These are phyloP conservation scores for Colletotrichum cuscutae DNA, from an alignment of 2,329 filamentous ascomycete genomes.

Conservation along the genomic window DNA sequence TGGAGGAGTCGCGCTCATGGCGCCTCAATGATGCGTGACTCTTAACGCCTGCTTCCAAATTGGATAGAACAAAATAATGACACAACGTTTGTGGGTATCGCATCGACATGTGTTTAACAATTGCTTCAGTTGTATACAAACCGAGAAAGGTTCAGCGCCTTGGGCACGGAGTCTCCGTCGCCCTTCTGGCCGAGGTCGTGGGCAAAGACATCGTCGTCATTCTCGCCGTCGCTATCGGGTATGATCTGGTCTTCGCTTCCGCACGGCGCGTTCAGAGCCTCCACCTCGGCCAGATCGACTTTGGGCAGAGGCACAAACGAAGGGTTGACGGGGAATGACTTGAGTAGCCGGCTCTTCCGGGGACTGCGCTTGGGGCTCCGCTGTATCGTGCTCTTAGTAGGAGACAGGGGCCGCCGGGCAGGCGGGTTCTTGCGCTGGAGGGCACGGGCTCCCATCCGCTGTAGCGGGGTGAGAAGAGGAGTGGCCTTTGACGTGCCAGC, in stretches of 20 bases:
- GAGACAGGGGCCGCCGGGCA: slow-evolving; percentile 39
- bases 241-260: slow-evolving; percentile 69
- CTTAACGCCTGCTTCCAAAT: neutral
- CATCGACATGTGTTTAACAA: slow-evolving; percentile 13
- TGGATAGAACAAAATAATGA: slow-evolving; percentile 26
- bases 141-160: slow-evolving; percentile 56
- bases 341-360: slow-evolving; percentile 37
- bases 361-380: slow-evolving; percentile 36
- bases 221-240: slow-evolving; percentile 62
- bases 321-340: slow-evolving; percentile 58
- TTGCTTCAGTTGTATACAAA: slow-evolving; percentile 53
- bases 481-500: slow-evolving; percentile 53
- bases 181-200: slow-evolving; percentile 37
- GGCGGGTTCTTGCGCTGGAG: slow-evolving; percentile 43
- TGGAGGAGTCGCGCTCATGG: neutral
- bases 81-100: slow-evolving; percentile 21
- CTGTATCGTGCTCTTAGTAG: slow-evolving; percentile 33
- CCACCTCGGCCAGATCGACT: slow-evolving; percentile 63
- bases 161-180: slow-evolving; percentile 41
- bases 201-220: slow-evolving; percentile 48
- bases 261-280: slow-evolving; percentile 56
- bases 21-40: neutral
- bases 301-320: slow-evolving; percentile 65
- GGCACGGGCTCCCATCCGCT: slow-evolving; percentile 62
- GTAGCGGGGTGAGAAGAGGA: slow-evolving; percentile 61